phyloP scores from a whole-genome alignment of 2,329 filamentous ascomycete species.

The Fusarium sp. region DNA sequence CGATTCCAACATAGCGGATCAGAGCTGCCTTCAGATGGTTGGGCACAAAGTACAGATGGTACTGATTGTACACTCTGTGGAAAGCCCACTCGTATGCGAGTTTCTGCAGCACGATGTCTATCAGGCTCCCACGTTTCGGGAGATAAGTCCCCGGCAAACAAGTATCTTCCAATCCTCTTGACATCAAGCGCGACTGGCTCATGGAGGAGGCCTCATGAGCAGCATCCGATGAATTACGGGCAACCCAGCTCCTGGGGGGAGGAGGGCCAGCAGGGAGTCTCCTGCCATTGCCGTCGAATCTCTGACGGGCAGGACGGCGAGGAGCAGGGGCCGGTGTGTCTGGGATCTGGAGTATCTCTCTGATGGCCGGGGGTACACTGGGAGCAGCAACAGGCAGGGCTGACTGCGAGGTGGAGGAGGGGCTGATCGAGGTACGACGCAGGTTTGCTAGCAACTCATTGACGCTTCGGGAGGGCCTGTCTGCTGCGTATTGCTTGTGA shows the following conservation, averaged over 20 bases:
- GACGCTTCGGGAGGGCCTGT: constrained; percentile 54
- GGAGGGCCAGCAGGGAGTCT: constrained; percentile 67
- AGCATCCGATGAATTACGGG: constrained; percentile 37
- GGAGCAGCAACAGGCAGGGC: constrained; percentile 50
- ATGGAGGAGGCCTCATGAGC: constrained; percentile 20
- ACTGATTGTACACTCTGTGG: constrained; percentile 64
- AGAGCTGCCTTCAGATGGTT: constrained; percentile 62
- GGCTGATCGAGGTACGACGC: constrained; percentile 55
- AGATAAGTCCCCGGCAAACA: constrained; percentile 56
- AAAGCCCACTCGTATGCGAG: constrained; percentile 65
- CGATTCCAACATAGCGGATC: constrained; percentile 59
- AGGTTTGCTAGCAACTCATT: constrained; percentile 68
- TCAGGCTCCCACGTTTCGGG: constrained; percentile 58
- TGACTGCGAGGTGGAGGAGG: constrained; percentile 39
- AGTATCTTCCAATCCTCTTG: constrained; percentile 27
- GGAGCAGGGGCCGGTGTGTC: constrained; percentile 63
- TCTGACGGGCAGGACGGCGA: constrained; percentile 53
- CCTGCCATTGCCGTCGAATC: constrained; percentile 58
- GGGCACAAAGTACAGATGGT: constrained; percentile 65
- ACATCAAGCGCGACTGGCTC: constrained; percentile 34
- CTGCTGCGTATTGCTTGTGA: constrained; percentile 44
- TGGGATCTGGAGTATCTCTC: constrained; percentile 67
- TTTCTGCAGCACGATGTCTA: constrained; percentile 59
- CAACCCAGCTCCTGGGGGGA: constrained; percentile 66
- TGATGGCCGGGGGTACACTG: constrained; percentile 68